Evolutionary conservation across 805 yeast genomes (phyloP).

Genomic region (Candida nemodendra): DNA sequence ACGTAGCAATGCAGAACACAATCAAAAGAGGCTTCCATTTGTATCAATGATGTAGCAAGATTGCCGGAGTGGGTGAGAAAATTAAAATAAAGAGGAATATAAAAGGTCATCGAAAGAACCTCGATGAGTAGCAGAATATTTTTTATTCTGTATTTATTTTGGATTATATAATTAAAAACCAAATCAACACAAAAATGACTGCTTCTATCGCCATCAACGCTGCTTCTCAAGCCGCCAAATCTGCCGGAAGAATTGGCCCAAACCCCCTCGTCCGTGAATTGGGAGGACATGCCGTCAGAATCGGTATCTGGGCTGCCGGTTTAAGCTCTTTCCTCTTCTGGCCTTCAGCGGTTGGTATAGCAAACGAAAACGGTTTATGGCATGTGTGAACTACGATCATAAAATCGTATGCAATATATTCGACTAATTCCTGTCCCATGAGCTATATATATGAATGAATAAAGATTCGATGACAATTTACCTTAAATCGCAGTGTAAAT

Average conservation of each 20-base stretch:
- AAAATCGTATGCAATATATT: neutral
- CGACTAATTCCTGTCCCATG: too few species aligned
- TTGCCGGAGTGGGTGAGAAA: too few species aligned
- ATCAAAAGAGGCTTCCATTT: too few species aligned
- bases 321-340: slow-evolving; percentile 29
- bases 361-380: slow-evolving; percentile 30
- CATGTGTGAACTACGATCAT: slow-evolving; percentile 16
- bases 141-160: too few species aligned
- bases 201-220: slow-evolving; percentile 20
- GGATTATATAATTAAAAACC: neutral
- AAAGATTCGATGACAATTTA: too few species aligned
- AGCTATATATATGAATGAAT: too few species aligned
- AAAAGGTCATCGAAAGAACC: too few species aligned
- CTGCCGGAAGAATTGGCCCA: slow-evolving; percentile 34
- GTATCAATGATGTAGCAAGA: too few species aligned
- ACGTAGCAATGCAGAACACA: too few species aligned
- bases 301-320: slow-evolving; percentile 29
- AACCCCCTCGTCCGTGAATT: slow-evolving; percentile 27
- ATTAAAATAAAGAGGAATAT: too few species aligned
- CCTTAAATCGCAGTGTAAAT: too few species aligned
- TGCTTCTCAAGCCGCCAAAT: slow-evolving; percentile 13
- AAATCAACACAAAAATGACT: slow-evolving; percentile 10
- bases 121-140: too few species aligned
- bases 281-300: slow-evolving; percentile 25
- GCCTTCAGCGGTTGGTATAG: slow-evolving; percentile 25